Percentiles rank a stretch among this genome's conserved stretches.
Evolutionary conservation across 1,284 basidiomycete species (phyloP).

Genomic region (Xerocomus minutiporus): DNA sequence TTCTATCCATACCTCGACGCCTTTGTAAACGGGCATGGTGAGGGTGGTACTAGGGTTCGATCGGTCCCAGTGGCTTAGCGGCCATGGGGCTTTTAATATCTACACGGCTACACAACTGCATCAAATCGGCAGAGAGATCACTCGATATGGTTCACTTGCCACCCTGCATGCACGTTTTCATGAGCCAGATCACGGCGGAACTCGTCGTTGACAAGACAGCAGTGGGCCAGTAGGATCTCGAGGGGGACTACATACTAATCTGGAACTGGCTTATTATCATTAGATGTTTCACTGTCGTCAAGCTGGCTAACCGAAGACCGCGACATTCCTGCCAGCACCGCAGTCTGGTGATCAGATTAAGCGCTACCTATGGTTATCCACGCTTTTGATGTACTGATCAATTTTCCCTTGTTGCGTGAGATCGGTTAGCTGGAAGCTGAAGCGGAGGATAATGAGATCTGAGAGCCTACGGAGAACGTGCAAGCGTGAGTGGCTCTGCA

Average conservation of each 20-base stretch:
- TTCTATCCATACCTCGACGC: conserved; percentile 18
- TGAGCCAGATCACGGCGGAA: not conserved
- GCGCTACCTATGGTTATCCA: too few species aligned
- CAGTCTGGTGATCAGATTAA: not conserved
- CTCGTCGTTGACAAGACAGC: not conserved
- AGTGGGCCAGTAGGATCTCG: too few species aligned
- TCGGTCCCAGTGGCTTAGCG: not conserved
- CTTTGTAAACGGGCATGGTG: conserved; percentile 16
- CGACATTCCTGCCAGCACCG: too few species aligned
- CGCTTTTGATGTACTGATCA: not conserved
- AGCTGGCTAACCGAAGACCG: not conserved
- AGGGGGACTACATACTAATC: too few species aligned
- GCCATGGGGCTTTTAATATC: conserved; percentile 3
- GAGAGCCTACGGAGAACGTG: too few species aligned
- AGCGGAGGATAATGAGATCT: not conserved
- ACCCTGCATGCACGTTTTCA: not conserved
- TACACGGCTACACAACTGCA: not conserved
- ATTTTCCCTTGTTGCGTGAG: too few species aligned
- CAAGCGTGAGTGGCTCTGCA: not conserved
- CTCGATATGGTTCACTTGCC: conserved; percentile 1
- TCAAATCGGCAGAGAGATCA: conserved; percentile 1
- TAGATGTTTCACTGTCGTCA: not conserved
- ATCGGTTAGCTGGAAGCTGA: not conserved
- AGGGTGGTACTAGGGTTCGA: not conserved
- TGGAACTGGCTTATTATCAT: not conserved